Base-by-base conservation (phyloP, 495 filamentous ascomycete species). In the Hypomontagnella monticulosa region DNA sequence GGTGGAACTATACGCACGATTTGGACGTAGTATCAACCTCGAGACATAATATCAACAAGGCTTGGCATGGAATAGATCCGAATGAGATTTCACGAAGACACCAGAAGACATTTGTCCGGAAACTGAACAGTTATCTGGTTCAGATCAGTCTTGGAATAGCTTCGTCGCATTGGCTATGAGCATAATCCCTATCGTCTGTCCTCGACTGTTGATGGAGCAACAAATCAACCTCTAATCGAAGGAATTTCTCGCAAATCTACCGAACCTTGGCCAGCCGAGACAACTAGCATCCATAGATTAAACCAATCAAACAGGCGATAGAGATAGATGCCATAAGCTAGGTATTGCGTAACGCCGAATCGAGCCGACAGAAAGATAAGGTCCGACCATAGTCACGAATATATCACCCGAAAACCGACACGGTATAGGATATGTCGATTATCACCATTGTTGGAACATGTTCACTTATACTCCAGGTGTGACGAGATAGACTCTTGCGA, bases 21-120 rank as follows among this genome's bases (percentile, higher is more conserved):
- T 99, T 79, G 94, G 94, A 9, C 85, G 88, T 67, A 95, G 91
- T 71, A 97, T 99, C 80, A 99, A 99, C 73, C 78, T 99, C 66
- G 94, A 99, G 76, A 91, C 90, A 67, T 97, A 81, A 86, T n/a
- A 48, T 27, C 14, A 3, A 5, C 32, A 10, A 18, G 36, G 9
- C 1, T 23, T 50, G 19, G 14, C 15, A 34, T 32, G 16, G 19
- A 33, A 7, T 36, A 0, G 4, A 30, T 34, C n/a, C 34, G 1
- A 46, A 14, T 38, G 14, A 12, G 32, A 19, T 40, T 33, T 3
- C 4, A 30, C 5, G 16, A 7, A 10, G 5, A 9, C 12, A 42
- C 38, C 8, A 37, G 12, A 20, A 37, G 12, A 20, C 30, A 8
- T 43, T 7, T 1, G 1, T 47, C 12, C 12, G 7, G 16, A 15